Base-by-base conservation (phyloP, 1,284 basidiomycete genomes). In the Malassezia dermatis region DNA sequence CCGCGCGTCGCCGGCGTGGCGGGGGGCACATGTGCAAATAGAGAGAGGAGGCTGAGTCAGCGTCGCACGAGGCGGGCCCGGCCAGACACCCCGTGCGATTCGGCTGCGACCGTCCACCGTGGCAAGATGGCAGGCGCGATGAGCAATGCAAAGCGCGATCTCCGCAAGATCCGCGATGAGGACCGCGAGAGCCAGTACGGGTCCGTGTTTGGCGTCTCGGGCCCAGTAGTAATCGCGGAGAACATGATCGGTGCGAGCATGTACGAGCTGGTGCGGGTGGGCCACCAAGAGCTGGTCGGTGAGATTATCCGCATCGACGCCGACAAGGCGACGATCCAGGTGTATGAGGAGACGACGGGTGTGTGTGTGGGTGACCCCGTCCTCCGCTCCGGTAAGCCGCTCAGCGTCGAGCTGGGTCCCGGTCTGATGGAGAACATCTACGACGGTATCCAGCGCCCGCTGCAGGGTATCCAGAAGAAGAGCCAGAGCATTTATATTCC, bases 341-440 rank as follows among this genome's bases (percentile, higher is more conserved):
- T 99, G n/a, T 98, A 99, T 75, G 94, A 91, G 48, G 90, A 72
- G 91, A 65, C 89, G 8, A 65, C 68, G 24, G 76, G 76, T 58
- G 77, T 99, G 49, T 94, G 89, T 15, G 90, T 98, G 55, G 93
- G 93, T 41, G 93, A 99, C 79, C 93, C 93, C 53, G 94, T 99
- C 13, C 79, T 99, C 71, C 82, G 91, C 57, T 98, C 93, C 40
- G 93, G 93, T 58, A 98, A 98, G 77, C 93, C 93, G 34, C 82
- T 99, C 53, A 89, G 86, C 75, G 94, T 98, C 58, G 93, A 99
- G 76, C 82, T 99, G 44, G 93, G 93, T 51, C 93, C 93, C 72
- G 91, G 91, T 57, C 79, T 98, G 57, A 96, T 98, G 93, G 85
- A 84, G 37, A 96, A 98, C 77, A 98, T 98, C 71, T 91, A 95